Conservation (phyloP, 768 basidiomycete genomes). For the Tylopilus vinaceipallidus region DNA sequence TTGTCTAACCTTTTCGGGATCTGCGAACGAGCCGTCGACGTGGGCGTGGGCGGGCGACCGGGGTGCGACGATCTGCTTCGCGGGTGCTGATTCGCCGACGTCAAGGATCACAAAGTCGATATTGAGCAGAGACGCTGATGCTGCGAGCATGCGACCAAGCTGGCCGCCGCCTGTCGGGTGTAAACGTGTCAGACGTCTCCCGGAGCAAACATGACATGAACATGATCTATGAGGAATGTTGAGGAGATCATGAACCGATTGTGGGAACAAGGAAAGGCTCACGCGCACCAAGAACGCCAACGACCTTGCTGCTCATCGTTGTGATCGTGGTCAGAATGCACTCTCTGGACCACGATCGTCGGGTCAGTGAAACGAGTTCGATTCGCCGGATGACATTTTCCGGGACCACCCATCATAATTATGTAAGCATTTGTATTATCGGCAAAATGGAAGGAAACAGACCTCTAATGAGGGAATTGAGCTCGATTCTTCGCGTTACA, state of each 20-base stretch:
- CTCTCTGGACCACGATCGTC: too few relatives aligned
- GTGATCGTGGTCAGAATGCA: too few relatives aligned
- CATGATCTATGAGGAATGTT: constrained; percentile 11
- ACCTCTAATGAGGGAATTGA: too few relatives aligned
- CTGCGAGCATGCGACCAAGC: constrained; percentile 94
- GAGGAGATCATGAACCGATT: not conserved
- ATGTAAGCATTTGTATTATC: too few relatives aligned
- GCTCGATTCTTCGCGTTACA: too few relatives aligned
- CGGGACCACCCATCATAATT: too few relatives aligned
- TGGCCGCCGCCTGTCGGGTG: constrained; percentile 81
- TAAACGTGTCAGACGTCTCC: constrained; percentile 2
- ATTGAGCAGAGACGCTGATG: constrained; percentile 84
- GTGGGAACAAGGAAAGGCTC: constrained; percentile 1
- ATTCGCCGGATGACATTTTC: too few relatives aligned
- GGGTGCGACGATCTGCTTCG: constrained; percentile 81
- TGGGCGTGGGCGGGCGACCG: constrained; percentile 51
- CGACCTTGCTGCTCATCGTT: constrained; percentile 29
- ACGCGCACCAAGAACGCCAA: constrained; percentile 33
- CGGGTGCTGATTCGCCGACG: constrained; percentile 73
- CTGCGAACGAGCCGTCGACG: constrained; percentile 86
- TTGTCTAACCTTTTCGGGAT: constrained; percentile 72
- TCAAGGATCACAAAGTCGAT: constrained; percentile 85
- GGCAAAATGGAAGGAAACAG: too few relatives aligned
- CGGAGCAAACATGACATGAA: not conserved
- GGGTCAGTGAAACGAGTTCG: too few relatives aligned